Evolutionary conservation across 306 rosid genomes (phyloP), one percentile per base, ranked within the genome.

Genomic region (Vicia faba): DNA sequence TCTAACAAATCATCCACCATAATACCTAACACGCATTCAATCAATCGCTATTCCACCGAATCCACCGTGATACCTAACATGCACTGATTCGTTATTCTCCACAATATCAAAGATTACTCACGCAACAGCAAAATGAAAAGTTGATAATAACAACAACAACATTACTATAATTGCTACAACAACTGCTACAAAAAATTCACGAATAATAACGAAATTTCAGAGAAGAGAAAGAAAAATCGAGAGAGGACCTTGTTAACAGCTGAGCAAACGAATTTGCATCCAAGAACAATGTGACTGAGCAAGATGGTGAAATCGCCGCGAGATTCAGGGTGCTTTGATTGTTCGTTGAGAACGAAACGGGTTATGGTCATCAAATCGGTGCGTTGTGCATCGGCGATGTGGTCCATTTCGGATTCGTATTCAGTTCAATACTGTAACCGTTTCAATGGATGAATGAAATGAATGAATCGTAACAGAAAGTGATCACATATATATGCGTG

Each of bases 281-380:
- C 97, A 8, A 93, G 93, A 70, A 93, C 99, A 75, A 93, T 93
- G 81, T 93, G 89, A 71, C n/a, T 93, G 72, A 93, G 99, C 85
- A 93, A 77, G 81, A 93, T 93, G 20, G 90, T 79, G 80, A 93
- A 93, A 73, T 93, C 99, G 1, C 99, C 99, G 20, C 99, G 99
- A 0, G 97, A 88, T 61, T 93, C 97, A 0, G 92, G 90, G 70
- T 79, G 64, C 76, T 80, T 93, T 4, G 97, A 84, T 74, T 93
- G 99, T 82, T 93, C 99, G 68, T 88, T 93, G 70, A 93, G 75
- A 59, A 90, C 99, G 72, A 80, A 90, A 26, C 97, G 81, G 0
- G 97, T 93, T 11, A 93, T 85, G 39, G 99, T 93, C 99, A 93
- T 93, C 86, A 93, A 84, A 66, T 93, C 99, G 68, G 97, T 93